These are phyloP conservation scores for Yueomyces sinensis DNA, from an alignment of 805 yeast genomes.

Conservation along the genomic window DNA sequence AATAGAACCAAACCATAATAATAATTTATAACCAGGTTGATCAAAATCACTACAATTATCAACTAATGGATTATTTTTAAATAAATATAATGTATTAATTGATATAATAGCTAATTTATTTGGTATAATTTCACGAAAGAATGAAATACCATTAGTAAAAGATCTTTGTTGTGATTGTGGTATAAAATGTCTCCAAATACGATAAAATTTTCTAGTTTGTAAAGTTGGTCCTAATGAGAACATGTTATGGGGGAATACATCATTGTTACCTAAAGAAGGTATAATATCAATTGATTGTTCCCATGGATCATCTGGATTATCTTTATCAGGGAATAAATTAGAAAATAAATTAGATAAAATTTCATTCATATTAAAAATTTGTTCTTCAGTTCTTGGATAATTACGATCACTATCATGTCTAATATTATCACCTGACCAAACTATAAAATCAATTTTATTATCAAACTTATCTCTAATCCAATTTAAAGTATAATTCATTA, in stretches of 20 bases:
- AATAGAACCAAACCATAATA: conserved; percentile 66
- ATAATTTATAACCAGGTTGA: conserved; percentile 69
- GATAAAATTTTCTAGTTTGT: conserved; percentile 65
- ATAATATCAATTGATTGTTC: conserved; percentile 37
- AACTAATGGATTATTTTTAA: conserved; percentile 66
- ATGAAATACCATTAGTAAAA: conserved; percentile 66
- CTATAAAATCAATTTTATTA: conserved; percentile 71
- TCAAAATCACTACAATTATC: conserved; percentile 62
- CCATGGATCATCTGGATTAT: conserved; percentile 29
- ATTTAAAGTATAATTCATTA: conserved; percentile 47
- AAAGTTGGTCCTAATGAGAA: conserved; percentile 82
- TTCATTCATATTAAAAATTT: conserved; percentile 59
- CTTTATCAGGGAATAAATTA: conserved; percentile 37
- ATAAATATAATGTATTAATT: conserved; percentile 64
- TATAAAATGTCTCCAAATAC: conserved; percentile 59
- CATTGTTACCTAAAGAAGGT: conserved; percentile 77
- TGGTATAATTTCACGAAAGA: conserved; percentile 67
- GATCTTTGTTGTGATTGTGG: conserved; percentile 69
- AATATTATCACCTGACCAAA: conserved; percentile 87
- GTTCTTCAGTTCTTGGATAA: conserved; percentile 58
- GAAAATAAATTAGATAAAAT: conserved; percentile 39
- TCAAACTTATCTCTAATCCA: conserved; percentile 55
- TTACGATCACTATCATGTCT: conserved; percentile 73
- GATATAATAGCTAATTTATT: conserved; percentile 65
- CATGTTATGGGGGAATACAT: conserved; percentile 79